Conservation (phyloP, 2,329 filamentous ascomycete genomes). For the Pezicula carpinea region DNA sequence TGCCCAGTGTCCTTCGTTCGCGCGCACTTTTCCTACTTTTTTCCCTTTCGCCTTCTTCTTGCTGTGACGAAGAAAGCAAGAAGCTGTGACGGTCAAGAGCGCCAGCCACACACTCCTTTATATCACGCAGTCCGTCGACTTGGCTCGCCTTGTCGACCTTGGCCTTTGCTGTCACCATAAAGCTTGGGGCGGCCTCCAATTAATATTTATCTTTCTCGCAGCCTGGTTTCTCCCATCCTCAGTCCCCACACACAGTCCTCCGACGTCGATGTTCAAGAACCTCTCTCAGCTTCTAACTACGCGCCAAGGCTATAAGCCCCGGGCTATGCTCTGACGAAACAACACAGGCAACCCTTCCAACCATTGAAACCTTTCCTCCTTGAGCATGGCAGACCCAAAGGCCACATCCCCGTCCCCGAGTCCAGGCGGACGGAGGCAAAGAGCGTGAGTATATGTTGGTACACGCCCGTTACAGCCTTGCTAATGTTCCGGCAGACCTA, state of each 20-base stretch:
- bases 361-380: slow-evolving; percentile 5
- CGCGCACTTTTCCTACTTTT: no score
- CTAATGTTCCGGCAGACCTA: slow-evolving; percentile 33
- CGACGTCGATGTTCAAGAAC: slow-evolving; percentile 19
- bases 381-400: slow-evolving; percentile 20
- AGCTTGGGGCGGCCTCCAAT: slow-evolving; percentile 8
- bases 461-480: slow-evolving; percentile 9
- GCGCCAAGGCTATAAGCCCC: slow-evolving; percentile 23
- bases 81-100: no score
- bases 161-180: slow-evolving; percentile 1
- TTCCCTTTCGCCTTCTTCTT: no score
- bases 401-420: slow-evolving; percentile 18
- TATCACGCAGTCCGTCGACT: slow-evolving; percentile 9
- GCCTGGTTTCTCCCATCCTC: slow-evolving; percentile 7
- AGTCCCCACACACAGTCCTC: slow-evolving; percentile 13
- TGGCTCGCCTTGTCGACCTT: slow-evolving; percentile 5
- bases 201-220: slow-evolving; percentile 15
- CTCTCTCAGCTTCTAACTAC: slow-evolving; percentile 11
- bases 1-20: no score
- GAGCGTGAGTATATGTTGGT: slow-evolving; percentile 26
- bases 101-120: no score
- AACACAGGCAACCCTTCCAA: slow-evolving; percentile 2
- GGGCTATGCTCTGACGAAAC: slow-evolving; percentile 21
- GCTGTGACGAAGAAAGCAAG: no score
- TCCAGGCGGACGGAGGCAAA: slow-evolving; percentile 25